Conservation (phyloP, 108 stramenopile genomes). For the Nitzschia palea region DNA sequence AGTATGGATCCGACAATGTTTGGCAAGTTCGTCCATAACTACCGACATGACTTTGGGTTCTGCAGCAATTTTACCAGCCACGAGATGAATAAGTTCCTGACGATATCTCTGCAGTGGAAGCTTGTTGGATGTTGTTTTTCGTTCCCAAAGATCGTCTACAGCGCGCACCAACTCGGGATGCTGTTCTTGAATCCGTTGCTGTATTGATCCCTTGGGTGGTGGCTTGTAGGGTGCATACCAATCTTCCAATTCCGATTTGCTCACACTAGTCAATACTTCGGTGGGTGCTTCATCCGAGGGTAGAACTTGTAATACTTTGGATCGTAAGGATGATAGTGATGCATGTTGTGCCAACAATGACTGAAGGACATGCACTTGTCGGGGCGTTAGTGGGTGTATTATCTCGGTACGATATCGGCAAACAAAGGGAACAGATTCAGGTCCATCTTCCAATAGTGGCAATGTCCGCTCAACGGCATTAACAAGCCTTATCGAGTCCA, state of each 20-base stretch:
- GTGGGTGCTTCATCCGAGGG: neutral
- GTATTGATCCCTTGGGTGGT: conserved; percentile 52
- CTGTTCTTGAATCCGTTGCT: conserved; percentile 49
- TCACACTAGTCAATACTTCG: conserved; percentile 39
- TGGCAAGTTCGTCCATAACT: conserved; percentile 26
- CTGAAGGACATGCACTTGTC: conserved; percentile 49
- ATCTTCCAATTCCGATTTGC: conserved; percentile 59
- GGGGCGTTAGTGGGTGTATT: conserved; percentile 53
- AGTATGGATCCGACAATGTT: conserved; percentile 39
- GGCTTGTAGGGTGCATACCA: conserved; percentile 66
- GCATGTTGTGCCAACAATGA: conserved; percentile 37
- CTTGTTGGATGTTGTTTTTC: neutral
- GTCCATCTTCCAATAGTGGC: conserved; percentile 44
- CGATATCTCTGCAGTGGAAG: conserved; percentile 12
- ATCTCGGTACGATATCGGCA: conserved; percentile 65
- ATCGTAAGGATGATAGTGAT: conserved; percentile 33
- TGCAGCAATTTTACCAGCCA: conserved; percentile 54
- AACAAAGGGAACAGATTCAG: conserved; percentile 57
- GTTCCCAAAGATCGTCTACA: conserved; percentile 48
- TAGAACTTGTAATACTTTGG: conserved; percentile 36
- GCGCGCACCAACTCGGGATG: conserved; percentile 45
- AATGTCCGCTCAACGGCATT: conserved; percentile 38
- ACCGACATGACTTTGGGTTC: conserved; percentile 45
- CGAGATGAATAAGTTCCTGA: conserved; percentile 37
- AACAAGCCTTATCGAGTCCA: neutral